Base-by-base conservation (phyloP, 768 basidiomycete genomes). In the Porpolomopsis calyptriformis region DNA sequence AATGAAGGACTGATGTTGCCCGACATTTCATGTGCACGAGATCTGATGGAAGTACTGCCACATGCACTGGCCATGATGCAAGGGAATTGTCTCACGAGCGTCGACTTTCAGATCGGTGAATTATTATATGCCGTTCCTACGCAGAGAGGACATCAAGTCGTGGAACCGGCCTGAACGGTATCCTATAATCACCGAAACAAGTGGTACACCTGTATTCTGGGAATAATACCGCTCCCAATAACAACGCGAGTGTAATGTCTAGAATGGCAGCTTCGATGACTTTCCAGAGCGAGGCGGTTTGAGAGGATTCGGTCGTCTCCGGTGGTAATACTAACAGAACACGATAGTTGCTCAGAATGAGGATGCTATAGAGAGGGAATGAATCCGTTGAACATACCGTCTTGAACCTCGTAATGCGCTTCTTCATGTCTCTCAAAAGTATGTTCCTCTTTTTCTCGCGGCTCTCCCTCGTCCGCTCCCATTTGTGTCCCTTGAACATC, bases 401-500 rank as follows among this genome's bases (percentile, higher is more conserved):
- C 61, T 81, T 84, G 73, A 78, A 87, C 43, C 71, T 73, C 49
- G 62, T 63, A 52, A 88, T 70, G 51, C 85, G 75, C 52, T 74
- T 71, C 29, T 68, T 60, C 85, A 88, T 87, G 58, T 78, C 75
- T 55, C 77, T 72, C 71, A 88, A 64, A 47, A 85, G 65, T 41
- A 79, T 70, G 46, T 64, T 64, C 52, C 67, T 76, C 56, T 70
- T 73, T 55, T 63, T 64, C 46, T 64, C 60, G 52, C 67, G 67
- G 57, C 69, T 67, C 47, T 66, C 69, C 53, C 67, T 69, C 52
- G 65, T 58, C 27, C 84, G 74, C 65, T 90, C 82, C 82, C 83
- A 88, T 55, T 76, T 83, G 70, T 90, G 87, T n/a, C 87, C 87
- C 71, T 90, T 91, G 77, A 91, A 90, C 87, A 90, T 90, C 51